phyloP scores from a whole-genome alignment of 1,284 basidiomycete genomes.

The Bondarzewia mesenterica region DNA sequence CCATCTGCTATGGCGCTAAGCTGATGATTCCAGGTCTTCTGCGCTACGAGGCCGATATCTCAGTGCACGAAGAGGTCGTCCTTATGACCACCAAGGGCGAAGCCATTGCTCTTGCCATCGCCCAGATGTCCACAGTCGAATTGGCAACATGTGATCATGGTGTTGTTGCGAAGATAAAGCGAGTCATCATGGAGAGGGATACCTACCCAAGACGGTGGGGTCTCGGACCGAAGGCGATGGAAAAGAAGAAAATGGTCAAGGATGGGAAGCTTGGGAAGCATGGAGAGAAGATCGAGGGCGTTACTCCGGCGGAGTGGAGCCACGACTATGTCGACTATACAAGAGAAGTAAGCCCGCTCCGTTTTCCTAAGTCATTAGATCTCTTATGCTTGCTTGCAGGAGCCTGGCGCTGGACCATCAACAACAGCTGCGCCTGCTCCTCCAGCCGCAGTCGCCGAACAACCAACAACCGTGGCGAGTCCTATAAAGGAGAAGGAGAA shows the following conservation, averaged over 20 bases:
- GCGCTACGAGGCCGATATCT: conserved; percentile 95
- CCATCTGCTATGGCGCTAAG: conserved; percentile 99
- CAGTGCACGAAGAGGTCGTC: conserved; percentile 94
- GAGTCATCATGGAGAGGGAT: conserved; percentile 99
- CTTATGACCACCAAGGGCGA: conserved; percentile 99
- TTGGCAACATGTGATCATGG: conserved; percentile 98
- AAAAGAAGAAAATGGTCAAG: conserved; percentile 98
- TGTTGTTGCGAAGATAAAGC: conserved; percentile 98
- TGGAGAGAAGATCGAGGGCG: conserved; percentile 86
- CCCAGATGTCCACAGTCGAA: conserved; percentile 99
- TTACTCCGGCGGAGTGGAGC: conserved; percentile 89
- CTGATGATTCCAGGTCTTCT: conserved; percentile 99
- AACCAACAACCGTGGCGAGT: conserved; percentile 28
- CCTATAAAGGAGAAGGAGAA: conserved; percentile 53
- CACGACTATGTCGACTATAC: conserved; percentile 91
- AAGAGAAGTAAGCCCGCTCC: conserved; percentile 35
- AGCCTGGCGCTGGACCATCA: conserved; percentile 39
- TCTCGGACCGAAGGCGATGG: conserved; percentile 89
- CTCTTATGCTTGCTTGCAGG: conserved; percentile 18
- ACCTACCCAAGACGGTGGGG: conserved; percentile 98
- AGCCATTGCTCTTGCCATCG: conserved; percentile 93
- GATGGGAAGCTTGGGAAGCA: conserved; percentile 95
- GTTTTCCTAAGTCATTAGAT: conserved; percentile 15
- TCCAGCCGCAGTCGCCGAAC: conserved; percentile 13
- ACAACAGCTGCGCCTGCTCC: conserved; percentile 13